Percentiles rank a stretch among this genome's conserved stretches.
These are phyloP conservation scores for Cryptosporidium meleagridis DNA, from an alignment of 169 alveolate genomes.

Conservation along the genomic window DNA sequence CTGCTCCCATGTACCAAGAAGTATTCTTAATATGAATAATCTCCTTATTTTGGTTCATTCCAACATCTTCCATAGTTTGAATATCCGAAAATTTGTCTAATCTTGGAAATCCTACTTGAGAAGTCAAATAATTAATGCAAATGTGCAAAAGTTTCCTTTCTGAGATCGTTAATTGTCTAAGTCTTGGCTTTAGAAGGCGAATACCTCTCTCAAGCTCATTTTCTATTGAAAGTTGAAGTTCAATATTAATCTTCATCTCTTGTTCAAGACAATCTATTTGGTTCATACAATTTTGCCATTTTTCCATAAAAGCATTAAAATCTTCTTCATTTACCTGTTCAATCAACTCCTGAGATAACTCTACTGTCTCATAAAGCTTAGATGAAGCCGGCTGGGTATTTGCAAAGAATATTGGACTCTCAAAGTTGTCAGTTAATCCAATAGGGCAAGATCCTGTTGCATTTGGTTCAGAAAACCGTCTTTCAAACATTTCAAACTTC, in stretches of 20 bases:
- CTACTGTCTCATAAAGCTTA: neutral
- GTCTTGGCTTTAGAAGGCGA: conserved; percentile 22
- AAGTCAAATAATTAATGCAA: conserved; percentile 26
- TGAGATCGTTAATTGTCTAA: conserved; percentile 41
- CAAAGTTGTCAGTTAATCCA: conserved; percentile 50
- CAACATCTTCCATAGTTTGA: neutral
- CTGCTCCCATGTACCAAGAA: conserved; percentile 68
- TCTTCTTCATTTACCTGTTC: conserved; percentile 12
- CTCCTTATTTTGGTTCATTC: neutral
- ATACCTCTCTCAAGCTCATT: conserved; percentile 53
- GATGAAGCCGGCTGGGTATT: conserved; percentile 21
- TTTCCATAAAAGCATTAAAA: conserved; percentile 9
- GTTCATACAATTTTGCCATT: neutral
- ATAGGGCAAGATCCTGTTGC: conserved; percentile 66
- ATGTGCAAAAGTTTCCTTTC: conserved; percentile 48
- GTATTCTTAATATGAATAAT: neutral
- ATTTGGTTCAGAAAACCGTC: conserved; percentile 64
- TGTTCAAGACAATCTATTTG: conserved; percentile 37
- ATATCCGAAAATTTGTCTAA: neutral
- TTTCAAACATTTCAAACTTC: conserved; percentile 70
- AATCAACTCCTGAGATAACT: neutral
- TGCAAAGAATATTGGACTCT: conserved; percentile 35
- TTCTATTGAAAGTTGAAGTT: conserved; percentile 48
- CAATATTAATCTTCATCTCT: conserved; percentile 30
- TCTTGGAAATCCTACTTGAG: conserved; percentile 69